A percentile compares a stretch with the other conserved stretches of the same genome.
Evolutionary conservation across 768 basidiomycete species (phyloP).

Genomic region (Gloeopeniophorella convolvens): DNA sequence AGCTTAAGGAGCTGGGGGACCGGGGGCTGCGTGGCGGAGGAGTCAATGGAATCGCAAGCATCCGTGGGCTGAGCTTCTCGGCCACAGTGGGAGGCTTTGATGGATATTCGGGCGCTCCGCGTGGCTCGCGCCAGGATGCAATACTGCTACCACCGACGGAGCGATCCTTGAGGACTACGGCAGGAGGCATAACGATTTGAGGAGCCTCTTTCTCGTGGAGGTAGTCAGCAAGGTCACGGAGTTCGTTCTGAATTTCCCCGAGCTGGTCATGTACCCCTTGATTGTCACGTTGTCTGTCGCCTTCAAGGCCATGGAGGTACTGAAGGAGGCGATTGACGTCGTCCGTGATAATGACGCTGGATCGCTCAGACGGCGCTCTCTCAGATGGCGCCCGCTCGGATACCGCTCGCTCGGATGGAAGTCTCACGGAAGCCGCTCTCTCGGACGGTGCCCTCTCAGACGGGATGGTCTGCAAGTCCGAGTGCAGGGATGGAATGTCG

Average conservation of each 20-base stretch:
- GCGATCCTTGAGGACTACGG: constrained; percentile 6
- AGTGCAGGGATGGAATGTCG: constrained; percentile 42
- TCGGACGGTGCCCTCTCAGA: constrained; percentile 24
- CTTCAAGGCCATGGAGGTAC: constrained; percentile 58
- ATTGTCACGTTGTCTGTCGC: constrained; percentile 54
- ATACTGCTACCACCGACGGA: constrained; percentile 29
- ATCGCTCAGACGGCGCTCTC: constrained; percentile 19
- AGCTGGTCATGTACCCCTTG: constrained; percentile 62
- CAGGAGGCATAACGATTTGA: not conserved
- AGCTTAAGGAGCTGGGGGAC: constrained; percentile 34
- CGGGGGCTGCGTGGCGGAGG: constrained; percentile 39
- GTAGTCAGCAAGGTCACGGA: constrained; percentile 46
- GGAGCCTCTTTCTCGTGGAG: constrained; percentile 19
- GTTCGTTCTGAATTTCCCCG: constrained; percentile 59
- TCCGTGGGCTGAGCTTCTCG: constrained; percentile 5
- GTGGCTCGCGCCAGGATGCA: constrained; percentile 27
- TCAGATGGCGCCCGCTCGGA: not conserved
- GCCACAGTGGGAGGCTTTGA: not conserved
- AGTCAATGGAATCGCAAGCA: constrained; percentile 32
- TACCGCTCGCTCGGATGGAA: constrained; percentile 28
- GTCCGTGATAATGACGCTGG: constrained; percentile 42
- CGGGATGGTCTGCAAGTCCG: constrained; percentile 38
- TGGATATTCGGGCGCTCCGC: constrained; percentile 16
- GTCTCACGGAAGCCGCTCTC: not conserved
- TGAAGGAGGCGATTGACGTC: constrained; percentile 47